phyloP scores from a whole-genome alignment of 2,329 filamentous ascomycete genomes.

The Pseudonectria foliicola region DNA sequence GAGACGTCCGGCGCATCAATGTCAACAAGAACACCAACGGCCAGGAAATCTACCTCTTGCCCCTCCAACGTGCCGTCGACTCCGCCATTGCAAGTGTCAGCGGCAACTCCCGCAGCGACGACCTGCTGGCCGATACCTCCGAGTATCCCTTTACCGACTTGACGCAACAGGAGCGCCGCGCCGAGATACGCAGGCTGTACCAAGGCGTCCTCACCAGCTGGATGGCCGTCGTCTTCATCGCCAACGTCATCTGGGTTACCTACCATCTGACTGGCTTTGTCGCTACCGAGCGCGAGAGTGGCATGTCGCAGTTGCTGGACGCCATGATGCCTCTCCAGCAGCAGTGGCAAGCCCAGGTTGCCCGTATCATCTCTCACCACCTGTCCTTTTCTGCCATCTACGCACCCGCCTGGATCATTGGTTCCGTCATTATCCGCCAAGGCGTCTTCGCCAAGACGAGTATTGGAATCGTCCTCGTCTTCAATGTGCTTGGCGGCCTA shows the following conservation, averaged over 20 bases:
- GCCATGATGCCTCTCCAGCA: constrained; percentile 78
- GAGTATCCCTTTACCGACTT: constrained; percentile 73
- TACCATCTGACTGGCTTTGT: constrained; percentile 86
- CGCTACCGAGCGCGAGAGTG: constrained; percentile 76
- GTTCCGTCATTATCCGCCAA: constrained; percentile 54
- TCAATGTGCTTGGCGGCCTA: constrained; percentile 69
- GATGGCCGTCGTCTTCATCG: constrained; percentile 70
- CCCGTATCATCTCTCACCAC: constrained; percentile 72
- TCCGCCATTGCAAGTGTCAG: constrained; percentile 56
- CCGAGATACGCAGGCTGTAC: constrained; percentile 60
- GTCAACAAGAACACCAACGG: constrained; percentile 62
- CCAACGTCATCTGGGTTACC: constrained; percentile 71
- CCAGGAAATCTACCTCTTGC: constrained; percentile 68
- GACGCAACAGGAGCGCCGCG: constrained; percentile 59
- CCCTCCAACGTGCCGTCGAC: constrained; percentile 74
- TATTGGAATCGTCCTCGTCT: constrained; percentile 60
- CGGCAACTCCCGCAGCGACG: constrained; percentile 26
- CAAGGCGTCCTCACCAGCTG: constrained; percentile 67
- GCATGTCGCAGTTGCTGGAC: constrained; percentile 83
- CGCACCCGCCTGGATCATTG: constrained; percentile 73
- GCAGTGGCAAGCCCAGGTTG: constrained; percentile 69
- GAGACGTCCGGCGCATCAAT: constrained; percentile 54
- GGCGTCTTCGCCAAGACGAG: constrained; percentile 62
- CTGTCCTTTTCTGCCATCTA: constrained; percentile 76
- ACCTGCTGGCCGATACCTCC: constrained; percentile 33